Evolutionary conservation across 371 early-diverging fungal species (phyloP), one percentile per base, ranked within the genome.

Genomic region (Rhizopus arrhizus): DNA sequence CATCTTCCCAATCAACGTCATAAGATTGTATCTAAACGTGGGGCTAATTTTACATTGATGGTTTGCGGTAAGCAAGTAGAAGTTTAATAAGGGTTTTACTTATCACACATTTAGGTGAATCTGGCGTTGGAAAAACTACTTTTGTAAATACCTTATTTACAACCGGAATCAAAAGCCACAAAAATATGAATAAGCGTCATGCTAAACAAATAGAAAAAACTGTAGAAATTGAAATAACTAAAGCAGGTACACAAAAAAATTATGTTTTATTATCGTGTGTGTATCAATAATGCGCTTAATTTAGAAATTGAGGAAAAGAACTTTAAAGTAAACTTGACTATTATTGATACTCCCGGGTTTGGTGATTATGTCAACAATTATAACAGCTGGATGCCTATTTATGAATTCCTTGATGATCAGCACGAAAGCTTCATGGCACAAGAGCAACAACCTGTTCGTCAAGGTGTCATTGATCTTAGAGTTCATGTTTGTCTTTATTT

Each of bases 1-100:
- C 95, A 96, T 71, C 90, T 96, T 29, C 88, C 97, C 36, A 94
- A 97, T 69, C 98, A 98, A 81, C 84, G 89, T 56, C 97, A 97
- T 77, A 91, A 91, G 80, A 95, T 95, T 77, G 93, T 93, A 53
- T 91, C 93, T 63, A 90, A 95, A 69, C 89, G 89, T 65, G 97
- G 97, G 34, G 87, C 94, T 41, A 86, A 91, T 82, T 97, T 95
- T 72, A 97, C 97, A 42, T 65, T 99, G 62, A 95, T 97, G 93
- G 96, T 97, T 13, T 96, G 95, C 57, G 99, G 98, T 90, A 87
- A 71, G 87, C 70, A 3, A 16, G 4, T 6, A 33, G 1, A 53
- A 3, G 35, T 10, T 32, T 28, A 28, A 31, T 35, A 40, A 35
- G 42, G 7, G 10, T 8, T 48, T 53, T 12, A 36, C n/a, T 33